Conservation (phyloP, 2,329 filamentous ascomycete species). For the Hypoxylon sp. region DNA sequence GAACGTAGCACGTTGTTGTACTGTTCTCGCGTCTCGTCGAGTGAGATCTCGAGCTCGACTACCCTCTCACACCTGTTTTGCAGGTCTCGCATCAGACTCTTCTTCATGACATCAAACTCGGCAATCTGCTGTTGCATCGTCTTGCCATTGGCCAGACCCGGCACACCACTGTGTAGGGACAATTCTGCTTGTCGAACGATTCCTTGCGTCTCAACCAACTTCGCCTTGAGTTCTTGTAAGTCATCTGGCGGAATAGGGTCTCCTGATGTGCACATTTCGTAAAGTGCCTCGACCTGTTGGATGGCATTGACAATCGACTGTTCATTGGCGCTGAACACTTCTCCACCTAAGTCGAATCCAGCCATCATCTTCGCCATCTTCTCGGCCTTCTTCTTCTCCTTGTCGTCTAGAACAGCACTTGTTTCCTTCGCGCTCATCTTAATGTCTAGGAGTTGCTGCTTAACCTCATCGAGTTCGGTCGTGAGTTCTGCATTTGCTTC, state of each 20-base stretch:
- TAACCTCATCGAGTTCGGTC: conserved; percentile 91
- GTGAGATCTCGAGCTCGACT: conserved; percentile 96
- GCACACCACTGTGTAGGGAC: conserved; percentile 79
- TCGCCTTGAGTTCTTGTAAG: conserved; percentile 81
- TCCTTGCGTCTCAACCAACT: conserved; percentile 89
- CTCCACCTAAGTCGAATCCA: conserved; percentile 92
- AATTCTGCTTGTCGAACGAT: conserved; percentile 94
- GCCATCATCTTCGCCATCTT: conserved; percentile 99
- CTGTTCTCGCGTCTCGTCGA: conserved; percentile 97
- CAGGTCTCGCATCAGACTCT: conserved; percentile 97
- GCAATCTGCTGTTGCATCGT: conserved; percentile 97
- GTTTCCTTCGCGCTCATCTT: conserved; percentile 98
- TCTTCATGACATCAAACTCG: conserved; percentile 99
- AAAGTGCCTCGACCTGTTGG: conserved; percentile 82
- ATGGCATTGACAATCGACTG: conserved; percentile 86
- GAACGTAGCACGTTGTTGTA: conserved; percentile 98
- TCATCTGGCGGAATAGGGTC: conserved; percentile 87
- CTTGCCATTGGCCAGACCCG: conserved; percentile 83
- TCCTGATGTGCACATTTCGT: conserved; percentile 82
- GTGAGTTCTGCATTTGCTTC: conserved; percentile 96
- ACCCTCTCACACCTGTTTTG: conserved; percentile 99
- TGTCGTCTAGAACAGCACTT: conserved; percentile 90
- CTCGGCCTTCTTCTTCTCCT: conserved; percentile 98
- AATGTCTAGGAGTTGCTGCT: conserved; percentile 94
- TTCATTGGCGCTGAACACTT: conserved; percentile 95